phyloP scores from a whole-genome alignment of 805 yeast genomes.

The Grigorovia humatica region DNA sequence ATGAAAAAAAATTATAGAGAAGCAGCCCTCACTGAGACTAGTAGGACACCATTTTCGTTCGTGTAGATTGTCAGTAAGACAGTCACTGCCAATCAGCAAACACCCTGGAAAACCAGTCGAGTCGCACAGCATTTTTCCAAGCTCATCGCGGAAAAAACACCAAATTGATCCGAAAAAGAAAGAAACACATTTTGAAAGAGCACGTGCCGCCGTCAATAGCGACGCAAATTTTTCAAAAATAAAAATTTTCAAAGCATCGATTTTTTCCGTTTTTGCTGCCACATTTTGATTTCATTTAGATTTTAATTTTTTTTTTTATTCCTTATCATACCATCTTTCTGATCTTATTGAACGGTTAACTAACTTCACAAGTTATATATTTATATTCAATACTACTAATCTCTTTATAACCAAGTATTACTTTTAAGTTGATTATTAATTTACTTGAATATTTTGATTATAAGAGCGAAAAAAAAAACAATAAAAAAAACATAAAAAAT shows the following conservation, averaged over 20 bases:
- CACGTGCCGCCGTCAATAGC: neutral
- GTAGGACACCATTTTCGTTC: too few relatives aligned
- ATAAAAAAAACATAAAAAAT: slow-evolving; percentile 16
- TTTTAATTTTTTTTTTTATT: too few relatives aligned
- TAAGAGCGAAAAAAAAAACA: slow-evolving; percentile 8
- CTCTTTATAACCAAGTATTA: neutral
- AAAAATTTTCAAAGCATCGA: neutral
- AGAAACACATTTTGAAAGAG: neutral
- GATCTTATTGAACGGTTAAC: neutral
- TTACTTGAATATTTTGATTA: neutral
- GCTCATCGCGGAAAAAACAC: neutral
- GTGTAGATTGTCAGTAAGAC: too few relatives aligned
- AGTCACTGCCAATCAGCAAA: too few relatives aligned
- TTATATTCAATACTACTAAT: neutral
- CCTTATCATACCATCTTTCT: neutral
- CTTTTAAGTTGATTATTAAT: neutral
- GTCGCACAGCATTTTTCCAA: too few relatives aligned
- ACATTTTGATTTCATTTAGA: neutral
- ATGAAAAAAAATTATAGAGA: neutral
- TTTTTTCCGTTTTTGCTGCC: neutral
- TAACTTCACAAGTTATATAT: neutral
- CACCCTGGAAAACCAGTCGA: too few relatives aligned
- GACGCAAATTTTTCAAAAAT: neutral
- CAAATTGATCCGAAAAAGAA: neutral
- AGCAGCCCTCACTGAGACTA: neutral